These are phyloP conservation scores for Gillenia trifoliata DNA, from an alignment of 306 rosid genomes.

Conservation along the genomic window DNA sequence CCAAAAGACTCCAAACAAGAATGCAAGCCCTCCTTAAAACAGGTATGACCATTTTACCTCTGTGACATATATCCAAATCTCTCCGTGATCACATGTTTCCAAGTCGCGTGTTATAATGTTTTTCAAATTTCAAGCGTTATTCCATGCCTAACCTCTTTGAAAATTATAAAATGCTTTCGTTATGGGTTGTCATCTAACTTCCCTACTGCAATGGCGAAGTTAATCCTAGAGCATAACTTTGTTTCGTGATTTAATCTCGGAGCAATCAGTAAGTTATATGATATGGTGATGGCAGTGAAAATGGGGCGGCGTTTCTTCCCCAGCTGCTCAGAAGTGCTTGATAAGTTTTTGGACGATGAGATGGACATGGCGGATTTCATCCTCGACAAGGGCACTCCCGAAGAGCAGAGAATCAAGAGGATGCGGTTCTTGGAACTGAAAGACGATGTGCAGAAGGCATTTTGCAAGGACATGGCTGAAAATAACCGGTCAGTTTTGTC, in stretches of 20 bases:
- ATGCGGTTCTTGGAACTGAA: slow-evolving; percentile 76
- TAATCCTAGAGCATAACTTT: not conserved
- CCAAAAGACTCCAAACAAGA: slow-evolving; percentile 56
- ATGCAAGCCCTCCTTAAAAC: slow-evolving; percentile 67
- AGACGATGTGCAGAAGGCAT: slow-evolving; percentile 85
- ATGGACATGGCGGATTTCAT: slow-evolving; percentile 67
- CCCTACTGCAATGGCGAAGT: not conserved
- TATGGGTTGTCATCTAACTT: not conserved
- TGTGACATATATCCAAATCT: not conserved
- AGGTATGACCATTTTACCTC: slow-evolving; percentile 37
- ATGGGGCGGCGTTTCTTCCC: slow-evolving; percentile 86
- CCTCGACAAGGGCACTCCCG: slow-evolving; percentile 64
- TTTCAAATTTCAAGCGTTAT: not conserved
- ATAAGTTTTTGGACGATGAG: slow-evolving; percentile 64
- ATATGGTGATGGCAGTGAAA: slow-evolving; percentile 47
- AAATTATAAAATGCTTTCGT: not conserved
- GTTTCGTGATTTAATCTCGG: not conserved
- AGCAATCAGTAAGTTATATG: slow-evolving; percentile 1
- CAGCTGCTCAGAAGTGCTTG: slow-evolving; percentile 87
- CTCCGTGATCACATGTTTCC: not conserved
- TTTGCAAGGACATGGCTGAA: slow-evolving; percentile 68
- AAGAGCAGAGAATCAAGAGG: slow-evolving; percentile 70
- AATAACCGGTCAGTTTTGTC: slow-evolving; percentile 40
- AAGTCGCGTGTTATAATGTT: too few relatives aligned
- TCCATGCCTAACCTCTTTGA: not conserved